phyloP scores from a whole-genome alignment of 202 grass and related monocot genomes.

The Eragrostis tef region DNA sequence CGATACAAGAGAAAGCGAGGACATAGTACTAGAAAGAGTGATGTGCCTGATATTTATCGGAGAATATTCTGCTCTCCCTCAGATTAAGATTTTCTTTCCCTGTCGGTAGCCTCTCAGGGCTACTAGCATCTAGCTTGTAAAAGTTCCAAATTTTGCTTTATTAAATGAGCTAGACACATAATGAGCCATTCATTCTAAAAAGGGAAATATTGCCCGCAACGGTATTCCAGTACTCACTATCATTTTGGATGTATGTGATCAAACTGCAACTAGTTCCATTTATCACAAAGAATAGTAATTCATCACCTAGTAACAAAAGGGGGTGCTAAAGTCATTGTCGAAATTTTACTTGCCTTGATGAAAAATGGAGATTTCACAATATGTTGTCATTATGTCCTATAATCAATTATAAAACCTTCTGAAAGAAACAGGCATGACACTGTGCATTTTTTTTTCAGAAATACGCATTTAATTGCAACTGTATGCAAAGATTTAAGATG shows the following conservation, averaged over 20 bases:
- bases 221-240: background rate
- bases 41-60: background rate
- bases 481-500: constrained; percentile 4
- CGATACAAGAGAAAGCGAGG: no score
- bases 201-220: background rate
- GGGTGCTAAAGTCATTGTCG: constrained; percentile 5
- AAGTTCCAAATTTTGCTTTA: background rate
- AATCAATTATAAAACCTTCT: background rate
- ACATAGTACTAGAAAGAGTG: no score
- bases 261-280: background rate
- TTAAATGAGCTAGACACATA: background rate
- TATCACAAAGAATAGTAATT: background rate
- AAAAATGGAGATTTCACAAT: background rate
- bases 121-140: background rate
- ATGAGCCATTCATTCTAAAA: background rate
- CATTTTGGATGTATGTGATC: background rate
- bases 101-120: background rate
- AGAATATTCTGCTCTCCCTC: background rate
- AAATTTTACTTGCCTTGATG: background rate
- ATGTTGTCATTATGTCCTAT: background rate
- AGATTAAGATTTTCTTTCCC: background rate
- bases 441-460: background rate
- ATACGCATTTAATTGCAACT: background rate
- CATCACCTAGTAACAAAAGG: background rate
- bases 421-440: constrained; percentile 5